Base-by-base conservation (phyloP, 164 flowering plant genomes). In the Magnolia kwangsiensis region DNA sequence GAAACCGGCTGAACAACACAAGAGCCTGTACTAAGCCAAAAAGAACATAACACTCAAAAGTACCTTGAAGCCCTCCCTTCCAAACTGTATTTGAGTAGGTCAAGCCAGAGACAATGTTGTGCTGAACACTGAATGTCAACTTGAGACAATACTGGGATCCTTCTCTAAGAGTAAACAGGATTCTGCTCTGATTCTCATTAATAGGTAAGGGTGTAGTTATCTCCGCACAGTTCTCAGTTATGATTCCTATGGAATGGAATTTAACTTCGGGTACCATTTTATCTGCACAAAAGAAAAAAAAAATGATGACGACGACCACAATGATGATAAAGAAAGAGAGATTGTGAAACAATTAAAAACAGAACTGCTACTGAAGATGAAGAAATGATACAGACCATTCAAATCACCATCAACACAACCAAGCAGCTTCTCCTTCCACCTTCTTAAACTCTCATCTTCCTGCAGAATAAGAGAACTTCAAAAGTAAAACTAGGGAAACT, bases 401-500 rank as follows among this genome's bases (percentile, higher is more conserved):
- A 90, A 78, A 76, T 90, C 87, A 31, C 82, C 83, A 79, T 90
- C 96, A 27, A 91, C 77, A 72, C 86, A 82, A 51, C 97, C 97
- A 69, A 92, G 90, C 37, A 92, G 86, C 87, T 90, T 81, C 81
- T 92, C 97, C 78, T 92, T 92, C 97, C 97, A 92, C 76, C 94
- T 90, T 80, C 89, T 87, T 80, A 91, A 79, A 83, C 96, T 92
- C 77, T 92, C 96, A 90, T 92, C 96, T 51, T 90, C 94, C 96
- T 92, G 82, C 71, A 37, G 14, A 65, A 74, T 19, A 67, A 18
- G 51, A 45, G 72, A 45, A 20, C 24, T 70, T 19, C 27, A 50
- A n/a, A 70, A 20, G 27, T 13, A 29, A 29, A 67, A 29, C 70
- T 29, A 8, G 16, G 14, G 49, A 67, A 37, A 27, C 23, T 65